Percentiles rank a stretch among this genome's conserved stretches.
phyloP scores from a whole-genome alignment of 2,329 filamentous ascomycete species.

The Lomentospora prolificans region DNA sequence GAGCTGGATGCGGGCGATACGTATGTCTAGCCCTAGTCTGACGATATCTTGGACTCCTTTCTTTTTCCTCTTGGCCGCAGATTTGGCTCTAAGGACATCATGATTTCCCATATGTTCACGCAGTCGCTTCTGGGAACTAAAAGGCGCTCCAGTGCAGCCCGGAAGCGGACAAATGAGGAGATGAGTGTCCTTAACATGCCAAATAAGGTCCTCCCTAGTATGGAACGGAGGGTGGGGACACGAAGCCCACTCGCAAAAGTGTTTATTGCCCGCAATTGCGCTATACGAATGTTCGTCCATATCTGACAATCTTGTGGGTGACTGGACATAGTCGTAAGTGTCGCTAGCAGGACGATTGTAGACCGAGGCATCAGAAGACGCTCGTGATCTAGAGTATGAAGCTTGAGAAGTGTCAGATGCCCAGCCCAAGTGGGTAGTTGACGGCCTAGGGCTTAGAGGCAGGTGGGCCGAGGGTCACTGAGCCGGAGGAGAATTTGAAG shows the following conservation, averaged over 20 bases:
- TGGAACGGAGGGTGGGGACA: background rate
- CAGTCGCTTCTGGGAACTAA: background rate
- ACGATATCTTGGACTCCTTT: background rate
- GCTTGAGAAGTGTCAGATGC: background rate
- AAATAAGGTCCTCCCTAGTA: background rate
- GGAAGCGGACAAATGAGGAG: background rate
- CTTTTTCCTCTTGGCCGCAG: too few relatives aligned
- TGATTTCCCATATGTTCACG: background rate
- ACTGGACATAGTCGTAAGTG: background rate
- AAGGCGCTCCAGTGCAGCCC: background rate
- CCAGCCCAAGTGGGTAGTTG: background rate
- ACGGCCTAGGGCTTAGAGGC: background rate
- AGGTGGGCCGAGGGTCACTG: background rate
- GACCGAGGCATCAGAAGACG: background rate
- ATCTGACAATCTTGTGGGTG: background rate
- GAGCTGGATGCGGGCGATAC: background rate
- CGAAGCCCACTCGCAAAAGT: background rate
- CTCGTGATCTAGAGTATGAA: background rate
- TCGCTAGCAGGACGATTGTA: background rate
- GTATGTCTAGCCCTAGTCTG: background rate
- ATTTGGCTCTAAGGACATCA: background rate
- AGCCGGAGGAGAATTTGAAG: background rate
- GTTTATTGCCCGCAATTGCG: background rate
- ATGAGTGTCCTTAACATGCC: background rate
- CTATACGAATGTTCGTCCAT: background rate